Percentiles rank a stretch among this genome's conserved stretches.
These are phyloP conservation scores for Arthrobotrys pseudoclavata DNA, from an alignment of 2,329 filamentous ascomycete genomes.

Conservation along the genomic window DNA sequence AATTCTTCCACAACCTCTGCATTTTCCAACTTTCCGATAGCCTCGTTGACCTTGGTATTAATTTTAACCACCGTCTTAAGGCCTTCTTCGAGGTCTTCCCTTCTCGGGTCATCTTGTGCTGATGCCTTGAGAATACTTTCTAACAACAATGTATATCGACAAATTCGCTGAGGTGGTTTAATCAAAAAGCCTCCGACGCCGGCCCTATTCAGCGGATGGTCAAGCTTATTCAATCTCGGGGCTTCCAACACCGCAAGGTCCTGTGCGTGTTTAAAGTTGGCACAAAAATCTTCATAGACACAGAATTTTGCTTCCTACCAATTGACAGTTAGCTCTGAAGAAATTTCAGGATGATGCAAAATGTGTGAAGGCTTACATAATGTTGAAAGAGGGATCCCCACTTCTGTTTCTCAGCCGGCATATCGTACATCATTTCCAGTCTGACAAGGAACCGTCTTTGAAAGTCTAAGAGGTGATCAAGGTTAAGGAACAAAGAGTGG, in stretches of 20 bases:
- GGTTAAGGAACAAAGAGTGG: constrained; percentile 95
- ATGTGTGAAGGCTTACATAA: constrained; percentile 69
- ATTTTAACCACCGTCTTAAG: constrained; percentile 86
- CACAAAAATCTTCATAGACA: constrained; percentile 96
- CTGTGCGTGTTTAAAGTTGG: constrained; percentile 72
- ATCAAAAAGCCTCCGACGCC: constrained; percentile 79
- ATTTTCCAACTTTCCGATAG: constrained; percentile 87
- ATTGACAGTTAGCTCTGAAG: constrained; percentile 4
- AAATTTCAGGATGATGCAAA: neutral
- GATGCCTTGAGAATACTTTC: constrained; percentile 90
- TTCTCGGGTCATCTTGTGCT: constrained; percentile 77
- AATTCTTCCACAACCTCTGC: constrained; percentile 87
- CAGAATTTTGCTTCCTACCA: constrained; percentile 79
- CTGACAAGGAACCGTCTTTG: constrained; percentile 94
- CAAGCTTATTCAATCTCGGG: constrained; percentile 61
- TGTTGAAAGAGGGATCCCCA: constrained; percentile 94
- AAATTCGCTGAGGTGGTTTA: constrained; percentile 95
- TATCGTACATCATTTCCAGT: constrained; percentile 93
- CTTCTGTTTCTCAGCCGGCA: constrained; percentile 81
- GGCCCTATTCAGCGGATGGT: constrained; percentile 62
- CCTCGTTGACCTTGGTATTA: constrained; percentile 86
- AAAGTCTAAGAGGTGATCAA: constrained; percentile 94
- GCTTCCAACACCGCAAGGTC: constrained; percentile 62
- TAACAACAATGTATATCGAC: constrained; percentile 89
- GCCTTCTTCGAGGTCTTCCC: constrained; percentile 79